Evolutionary conservation across 768 basidiomycete species (phyloP).

Genomic region (Saitozyma podzolica): DNA sequence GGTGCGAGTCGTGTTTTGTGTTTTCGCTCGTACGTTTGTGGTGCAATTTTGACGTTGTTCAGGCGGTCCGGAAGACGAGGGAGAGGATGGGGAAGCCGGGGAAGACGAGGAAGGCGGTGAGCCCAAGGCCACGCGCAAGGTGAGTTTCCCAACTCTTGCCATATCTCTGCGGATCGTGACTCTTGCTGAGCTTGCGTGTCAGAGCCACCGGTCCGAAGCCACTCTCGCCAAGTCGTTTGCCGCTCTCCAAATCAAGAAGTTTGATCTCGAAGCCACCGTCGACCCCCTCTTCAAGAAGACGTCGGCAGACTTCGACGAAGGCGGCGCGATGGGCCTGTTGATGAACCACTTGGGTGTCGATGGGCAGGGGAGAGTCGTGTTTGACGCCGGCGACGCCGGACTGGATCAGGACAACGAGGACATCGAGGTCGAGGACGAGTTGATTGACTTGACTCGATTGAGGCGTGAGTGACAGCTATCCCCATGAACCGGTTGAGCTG

Average conservation of each 20-base stretch:
- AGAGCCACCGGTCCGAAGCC: constrained; percentile 66
- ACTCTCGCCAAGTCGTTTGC: constrained; percentile 85
- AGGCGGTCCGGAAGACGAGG: constrained; percentile 61
- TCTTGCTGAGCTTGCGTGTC: constrained; percentile 9
- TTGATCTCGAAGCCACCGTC: constrained; percentile 92
- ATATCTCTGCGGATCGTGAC: neutral
- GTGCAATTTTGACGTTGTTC: neutral
- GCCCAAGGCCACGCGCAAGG: constrained; percentile 56
- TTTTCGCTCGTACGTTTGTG: neutral
- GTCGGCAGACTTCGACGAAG: constrained; percentile 97
- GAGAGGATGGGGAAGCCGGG: constrained; percentile 64
- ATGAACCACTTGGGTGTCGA: constrained; percentile 95
- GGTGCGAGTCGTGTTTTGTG: neutral
- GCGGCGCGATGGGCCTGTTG: constrained; percentile 88
- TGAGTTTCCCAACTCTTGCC: constrained; percentile 13
- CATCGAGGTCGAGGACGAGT: constrained; percentile 45
- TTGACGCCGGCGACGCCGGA: constrained; percentile 88
- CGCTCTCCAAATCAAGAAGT: constrained; percentile 82
- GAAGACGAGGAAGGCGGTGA: constrained; percentile 67
- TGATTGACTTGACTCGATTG: constrained; percentile 57
- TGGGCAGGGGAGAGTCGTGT: constrained; percentile 83
- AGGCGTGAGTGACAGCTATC: constrained; percentile 55
- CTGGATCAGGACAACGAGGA: constrained; percentile 62
- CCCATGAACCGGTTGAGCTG: constrained; percentile 15
- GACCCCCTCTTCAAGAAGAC: constrained; percentile 98